These are phyloP conservation scores for Blastomyces gilchristii DNA, from an alignment of 2,329 filamentous ascomycete species.

Conservation along the genomic window DNA sequence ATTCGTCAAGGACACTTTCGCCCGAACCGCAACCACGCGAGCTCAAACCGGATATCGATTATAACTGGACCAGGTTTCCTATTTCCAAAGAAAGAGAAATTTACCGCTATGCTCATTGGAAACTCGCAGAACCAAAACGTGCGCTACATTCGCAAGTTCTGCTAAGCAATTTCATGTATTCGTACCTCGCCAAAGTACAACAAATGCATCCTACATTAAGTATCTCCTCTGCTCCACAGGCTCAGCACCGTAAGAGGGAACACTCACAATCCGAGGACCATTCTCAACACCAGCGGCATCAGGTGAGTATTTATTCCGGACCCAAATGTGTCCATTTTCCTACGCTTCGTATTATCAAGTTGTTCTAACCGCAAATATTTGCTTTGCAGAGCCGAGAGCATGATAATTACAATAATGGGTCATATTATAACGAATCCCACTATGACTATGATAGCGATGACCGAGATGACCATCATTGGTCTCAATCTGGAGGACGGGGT, in stretches of 20 bases:
- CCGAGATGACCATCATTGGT: conserved; percentile 28
- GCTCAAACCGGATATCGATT: conserved; percentile 79
- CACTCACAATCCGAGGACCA: conserved; percentile 33
- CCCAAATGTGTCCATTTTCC: background rate
- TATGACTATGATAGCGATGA: conserved; percentile 43
- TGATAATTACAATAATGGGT: conserved; percentile 33
- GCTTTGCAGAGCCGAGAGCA: conserved; percentile 18
- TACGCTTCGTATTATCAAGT: background rate
- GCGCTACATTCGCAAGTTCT: conserved; percentile 89
- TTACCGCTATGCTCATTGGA: conserved; percentile 97
- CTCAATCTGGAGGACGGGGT: conserved; percentile 30
- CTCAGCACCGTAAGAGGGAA: conserved; percentile 34
- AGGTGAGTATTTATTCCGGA: conserved; percentile 18
- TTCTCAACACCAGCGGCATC: conserved; percentile 37
- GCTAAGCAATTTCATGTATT: conserved; percentile 99
- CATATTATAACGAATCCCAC: conserved; percentile 41
- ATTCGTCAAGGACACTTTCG: conserved; percentile 61
- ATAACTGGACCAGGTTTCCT: conserved; percentile 90
- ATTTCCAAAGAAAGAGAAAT: conserved; percentile 94
- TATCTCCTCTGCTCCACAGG: conserved; percentile 66
- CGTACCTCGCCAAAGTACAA: conserved; percentile 95
- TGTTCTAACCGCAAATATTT: conserved; percentile 9
- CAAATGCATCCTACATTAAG: conserved; percentile 97
- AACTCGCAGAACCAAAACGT: conserved; percentile 90
- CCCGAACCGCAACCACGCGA: conserved; percentile 68